Evolutionary conservation across 495 filamentous ascomycete genomes (phyloP), one percentile per base, ranked within the genome.

Genomic region (Xylaria cubensis): DNA sequence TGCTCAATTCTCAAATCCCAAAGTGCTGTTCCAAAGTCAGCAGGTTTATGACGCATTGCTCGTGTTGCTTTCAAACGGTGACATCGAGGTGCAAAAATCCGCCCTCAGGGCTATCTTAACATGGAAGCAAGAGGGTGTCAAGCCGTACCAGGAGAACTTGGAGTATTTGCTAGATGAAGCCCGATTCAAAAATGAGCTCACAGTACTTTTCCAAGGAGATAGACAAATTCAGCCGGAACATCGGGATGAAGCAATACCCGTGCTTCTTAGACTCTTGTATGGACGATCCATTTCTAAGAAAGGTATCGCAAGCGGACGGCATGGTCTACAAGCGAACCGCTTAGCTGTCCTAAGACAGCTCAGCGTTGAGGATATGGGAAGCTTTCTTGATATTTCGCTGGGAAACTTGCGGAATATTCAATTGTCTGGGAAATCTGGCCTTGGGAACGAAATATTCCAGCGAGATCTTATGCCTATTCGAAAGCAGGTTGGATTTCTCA

Each of bases 91-190:
- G 19, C 96, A 99, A 74, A 94, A 92, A 69, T 86, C 88, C 72
- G 89, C 93, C 4, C 86, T 99, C 44, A 95, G 93, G 76, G 93
- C 92, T 39, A 88, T 99, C 26, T 86, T 96, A 56, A 89, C 94
- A 0, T 98, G 96, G 95, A 98, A 97, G 78, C 85, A 88, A 46
- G 84, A 91, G 3, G 88, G 85, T 21, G 84, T 99, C 61, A 86
- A 85, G 58, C 89, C 90, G 3, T 98, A 97, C 76, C 88, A 95
- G 72, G 95, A 97, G 74, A 92, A 94, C 72, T 84, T 99, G 9
- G 87, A 93, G 48, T 96, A 95, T 73, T 85, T 99, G 5, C 86
- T 98, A 17, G 97, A 99, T 74, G 96, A 98, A 71, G 88, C 93
- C 3, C 86, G 92, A 56, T 98, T 98, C 82, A 91, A 93, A 75